These are phyloP conservation scores for Dactylellina haptotyla DNA, from an alignment of 2,329 filamentous ascomycete genomes.

Conservation along the genomic window DNA sequence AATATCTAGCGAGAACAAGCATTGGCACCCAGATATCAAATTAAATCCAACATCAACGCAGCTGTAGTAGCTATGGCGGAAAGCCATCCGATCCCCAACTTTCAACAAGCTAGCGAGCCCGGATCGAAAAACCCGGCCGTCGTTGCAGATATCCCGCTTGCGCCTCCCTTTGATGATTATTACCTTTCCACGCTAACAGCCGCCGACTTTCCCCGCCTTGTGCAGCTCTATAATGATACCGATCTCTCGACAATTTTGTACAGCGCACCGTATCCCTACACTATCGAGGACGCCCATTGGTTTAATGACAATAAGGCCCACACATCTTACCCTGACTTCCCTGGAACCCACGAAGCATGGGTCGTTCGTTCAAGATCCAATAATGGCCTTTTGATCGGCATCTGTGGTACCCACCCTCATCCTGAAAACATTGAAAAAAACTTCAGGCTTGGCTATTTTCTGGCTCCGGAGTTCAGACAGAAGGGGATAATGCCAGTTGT, in stretches of 20 bases:
- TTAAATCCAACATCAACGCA: constrained; percentile 5
- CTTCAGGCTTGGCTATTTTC: constrained; percentile 36
- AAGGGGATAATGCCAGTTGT: constrained; percentile 40
- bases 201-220: constrained; percentile 32
- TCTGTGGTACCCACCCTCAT: constrained; percentile 19
- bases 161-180: constrained; percentile 35
- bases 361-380: constrained; percentile 32
- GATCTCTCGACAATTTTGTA: constrained; percentile 32
- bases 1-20: neutral
- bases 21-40: neutral
- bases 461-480: constrained; percentile 41
- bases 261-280: constrained; percentile 43
- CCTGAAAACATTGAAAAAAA: neutral
- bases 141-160: constrained; percentile 20
- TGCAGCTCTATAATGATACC: constrained; percentile 30
- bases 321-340: constrained; percentile 6
- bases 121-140: neutral
- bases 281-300: constrained; percentile 37
- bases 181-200: constrained; percentile 28
- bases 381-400: constrained; percentile 21
- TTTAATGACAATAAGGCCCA: constrained; percentile 28
- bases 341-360: constrained; percentile 27
- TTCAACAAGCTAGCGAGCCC: neutral
- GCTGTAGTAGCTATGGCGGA: neutral
- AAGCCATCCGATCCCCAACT: neutral